Evolutionary conservation across 495 filamentous ascomycete species (phyloP).

Genomic region (Neurospora sp.): DNA sequence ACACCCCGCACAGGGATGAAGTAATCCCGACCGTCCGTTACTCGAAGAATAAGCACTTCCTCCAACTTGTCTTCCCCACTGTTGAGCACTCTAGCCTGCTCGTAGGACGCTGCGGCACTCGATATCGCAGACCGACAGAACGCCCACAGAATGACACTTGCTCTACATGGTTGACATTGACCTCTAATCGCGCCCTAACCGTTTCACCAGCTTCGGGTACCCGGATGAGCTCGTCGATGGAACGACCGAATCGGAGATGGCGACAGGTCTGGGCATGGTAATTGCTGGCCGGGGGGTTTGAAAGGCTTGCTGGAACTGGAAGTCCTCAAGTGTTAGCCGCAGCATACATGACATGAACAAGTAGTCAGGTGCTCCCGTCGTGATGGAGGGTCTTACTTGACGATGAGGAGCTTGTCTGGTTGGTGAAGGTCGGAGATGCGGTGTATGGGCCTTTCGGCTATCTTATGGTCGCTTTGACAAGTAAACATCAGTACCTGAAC

Average conservation of each 20-base stretch:
- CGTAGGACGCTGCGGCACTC: too few relatives aligned
- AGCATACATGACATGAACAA: not conserved
- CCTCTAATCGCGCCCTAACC: constrained; percentile 53
- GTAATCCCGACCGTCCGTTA: constrained; percentile 75
- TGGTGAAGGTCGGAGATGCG: too few relatives aligned
- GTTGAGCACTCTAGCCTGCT: constrained; percentile 61
- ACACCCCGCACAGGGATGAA: constrained; percentile 71
- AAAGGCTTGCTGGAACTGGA: not conserved
- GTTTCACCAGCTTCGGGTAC: constrained; percentile 50
- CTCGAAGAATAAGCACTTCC: constrained; percentile 83
- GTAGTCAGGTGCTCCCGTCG: not conserved
- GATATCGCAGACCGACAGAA: too few relatives aligned
- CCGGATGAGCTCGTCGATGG: too few relatives aligned
- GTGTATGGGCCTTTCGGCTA: too few relatives aligned
- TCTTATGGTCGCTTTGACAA: too few relatives aligned
- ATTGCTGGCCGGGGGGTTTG: not conserved
- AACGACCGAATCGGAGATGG: not conserved
- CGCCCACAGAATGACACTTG: too few relatives aligned
- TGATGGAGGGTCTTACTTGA: not conserved
- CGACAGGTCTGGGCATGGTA: not conserved
- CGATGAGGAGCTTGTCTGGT: too few relatives aligned
- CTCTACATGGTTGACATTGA: constrained; percentile 50
- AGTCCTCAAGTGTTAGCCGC: not conserved
- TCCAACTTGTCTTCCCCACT: constrained; percentile 54
- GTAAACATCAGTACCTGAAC: too few relatives aligned